Evolutionary conservation across 306 rosid genomes (phyloP), one percentile per base, ranked within the genome.

Genomic region (Alnus rubra): DNA sequence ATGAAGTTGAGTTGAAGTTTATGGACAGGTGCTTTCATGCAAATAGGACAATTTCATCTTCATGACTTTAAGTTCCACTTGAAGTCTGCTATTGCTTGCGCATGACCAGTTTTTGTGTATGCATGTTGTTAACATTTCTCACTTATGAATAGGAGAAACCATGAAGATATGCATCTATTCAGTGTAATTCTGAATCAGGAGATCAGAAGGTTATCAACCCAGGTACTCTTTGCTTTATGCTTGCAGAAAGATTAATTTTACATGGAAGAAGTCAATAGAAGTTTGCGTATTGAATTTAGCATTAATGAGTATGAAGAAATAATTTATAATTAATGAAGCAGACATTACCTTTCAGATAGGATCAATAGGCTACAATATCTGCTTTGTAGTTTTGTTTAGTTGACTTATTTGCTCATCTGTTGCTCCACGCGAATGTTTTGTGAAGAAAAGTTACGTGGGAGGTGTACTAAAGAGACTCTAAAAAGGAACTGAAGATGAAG

Each of bases 1-100:
- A 96, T 52, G 98, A 90, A 89, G 79, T 93, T 82, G 99, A 96
- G 80, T 78, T 96, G 90, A 96, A 89, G 87, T 96, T 96, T 82
- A 82, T 96, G 98, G 82, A 96, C 93, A 96, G 97, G 99, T 83
- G 45, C 69, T 16, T 52, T 65, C 53, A 7, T 49, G 65, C 28
- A 69, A 69, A 49, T 33, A 30, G 71, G 54, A 60, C 58, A 4
- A 42, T 65, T 45, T 73, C 35, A 11, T 63, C 69, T 45, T 47
- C 47, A 18, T 1, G 23, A 42, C 62, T 18, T 55, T 55, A 12
- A 55, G 59, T 15, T 54, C 19, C 10, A 54, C 59, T 54, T 54
- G 59, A 54, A 9, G 42, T 9, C n/a, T 37, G 56, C 13, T 71
- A 51, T 33, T 73, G 44, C 65, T n/a, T 64, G 9, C 23, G 53